Evolutionary conservation across 1,284 basidiomycete species (phyloP).

Genomic region (Trametes sp.): DNA sequence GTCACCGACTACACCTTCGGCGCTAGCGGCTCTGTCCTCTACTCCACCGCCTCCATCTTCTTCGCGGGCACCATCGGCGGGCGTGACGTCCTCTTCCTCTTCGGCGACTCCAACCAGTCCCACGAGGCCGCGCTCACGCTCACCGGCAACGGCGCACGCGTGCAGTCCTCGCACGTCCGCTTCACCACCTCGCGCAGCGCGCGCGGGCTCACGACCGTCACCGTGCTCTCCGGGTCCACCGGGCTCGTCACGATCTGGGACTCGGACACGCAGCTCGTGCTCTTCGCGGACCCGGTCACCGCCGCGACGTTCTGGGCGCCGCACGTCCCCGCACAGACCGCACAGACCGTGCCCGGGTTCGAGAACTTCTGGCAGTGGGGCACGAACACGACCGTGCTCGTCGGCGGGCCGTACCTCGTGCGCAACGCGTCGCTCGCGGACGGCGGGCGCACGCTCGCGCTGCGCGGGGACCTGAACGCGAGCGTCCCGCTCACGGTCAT

Average conservation of each 20-base stretch:
- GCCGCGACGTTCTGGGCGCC: slow-evolving; percentile 67
- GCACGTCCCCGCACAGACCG: slow-evolving; percentile 43
- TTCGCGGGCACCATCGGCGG: slow-evolving; percentile 72
- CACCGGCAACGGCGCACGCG: slow-evolving; percentile 50
- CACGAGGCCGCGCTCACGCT: slow-evolving; percentile 64
- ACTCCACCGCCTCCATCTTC: slow-evolving; percentile 73
- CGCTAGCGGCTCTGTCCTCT: slow-evolving; percentile 54
- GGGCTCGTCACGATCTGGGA: slow-evolving; percentile 72
- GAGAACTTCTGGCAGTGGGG: slow-evolving; percentile 59
- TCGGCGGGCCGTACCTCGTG: slow-evolving; percentile 64
- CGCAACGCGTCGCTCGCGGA: slow-evolving; percentile 54
- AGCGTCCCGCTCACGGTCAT: slow-evolving; percentile 56
- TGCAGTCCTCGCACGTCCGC: slow-evolving; percentile 39
- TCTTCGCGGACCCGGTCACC: slow-evolving; percentile 69
- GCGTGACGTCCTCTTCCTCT: slow-evolving; percentile 74
- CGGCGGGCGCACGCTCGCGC: slow-evolving; percentile 44
- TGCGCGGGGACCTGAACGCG: slow-evolving; percentile 57
- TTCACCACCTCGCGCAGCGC: slow-evolving; percentile 18
- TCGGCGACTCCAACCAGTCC: slow-evolving; percentile 64
- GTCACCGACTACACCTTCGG: slow-evolving; percentile 75
- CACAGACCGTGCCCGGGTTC: slow-evolving; percentile 39
- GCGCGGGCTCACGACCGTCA: slow-evolving; percentile 46
- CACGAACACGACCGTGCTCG: slow-evolving; percentile 56
- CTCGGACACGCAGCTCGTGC: slow-evolving; percentile 67
- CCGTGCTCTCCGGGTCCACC: slow-evolving; percentile 61